phyloP scores from a whole-genome alignment of 2,329 filamentous ascomycete species.

The Thyridium curvatum region DNA sequence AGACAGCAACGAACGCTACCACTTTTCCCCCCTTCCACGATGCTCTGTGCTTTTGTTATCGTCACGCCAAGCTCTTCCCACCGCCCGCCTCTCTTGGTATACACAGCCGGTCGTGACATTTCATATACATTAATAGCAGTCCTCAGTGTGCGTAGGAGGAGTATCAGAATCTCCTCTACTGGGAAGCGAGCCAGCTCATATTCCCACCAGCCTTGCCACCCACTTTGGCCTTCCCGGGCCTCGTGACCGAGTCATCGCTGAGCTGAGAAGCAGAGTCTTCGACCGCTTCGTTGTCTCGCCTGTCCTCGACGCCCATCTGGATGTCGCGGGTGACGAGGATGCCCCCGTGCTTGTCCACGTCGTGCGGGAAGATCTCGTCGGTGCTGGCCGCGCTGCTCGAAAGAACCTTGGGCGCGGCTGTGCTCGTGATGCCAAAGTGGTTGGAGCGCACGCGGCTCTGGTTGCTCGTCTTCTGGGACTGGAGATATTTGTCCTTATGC shows the following conservation, averaged over 20 bases:
- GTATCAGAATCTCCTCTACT: background rate
- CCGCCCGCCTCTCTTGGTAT: too few relatives aligned
- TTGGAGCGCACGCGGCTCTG: background rate
- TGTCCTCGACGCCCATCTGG: constrained; percentile 1
- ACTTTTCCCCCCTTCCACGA: too few relatives aligned
- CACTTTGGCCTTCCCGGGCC: background rate
- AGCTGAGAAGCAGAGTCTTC: background rate
- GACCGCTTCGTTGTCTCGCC: background rate
- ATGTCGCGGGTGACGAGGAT: constrained; percentile 3
- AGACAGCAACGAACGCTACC: too few relatives aligned
- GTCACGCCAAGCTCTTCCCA: too few relatives aligned
- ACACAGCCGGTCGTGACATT: too few relatives aligned
- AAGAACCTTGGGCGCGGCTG: background rate
- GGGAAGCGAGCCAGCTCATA: background rate
- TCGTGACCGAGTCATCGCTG: background rate
- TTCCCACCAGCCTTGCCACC: background rate
- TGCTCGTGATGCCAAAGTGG: background rate
- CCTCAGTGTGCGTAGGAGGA: too few relatives aligned
- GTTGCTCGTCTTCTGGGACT: background rate
- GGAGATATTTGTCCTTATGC: background rate
- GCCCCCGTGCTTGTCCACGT: background rate
- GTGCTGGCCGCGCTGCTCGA: constrained; percentile 5
- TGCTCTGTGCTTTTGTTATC: too few relatives aligned
- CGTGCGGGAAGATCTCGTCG: constrained; percentile 4
- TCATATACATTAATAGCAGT: background rate